These are phyloP conservation scores for Penicillium sp. DNA, from an alignment of 2,329 filamentous ascomycete genomes.

Conservation along the genomic window DNA sequence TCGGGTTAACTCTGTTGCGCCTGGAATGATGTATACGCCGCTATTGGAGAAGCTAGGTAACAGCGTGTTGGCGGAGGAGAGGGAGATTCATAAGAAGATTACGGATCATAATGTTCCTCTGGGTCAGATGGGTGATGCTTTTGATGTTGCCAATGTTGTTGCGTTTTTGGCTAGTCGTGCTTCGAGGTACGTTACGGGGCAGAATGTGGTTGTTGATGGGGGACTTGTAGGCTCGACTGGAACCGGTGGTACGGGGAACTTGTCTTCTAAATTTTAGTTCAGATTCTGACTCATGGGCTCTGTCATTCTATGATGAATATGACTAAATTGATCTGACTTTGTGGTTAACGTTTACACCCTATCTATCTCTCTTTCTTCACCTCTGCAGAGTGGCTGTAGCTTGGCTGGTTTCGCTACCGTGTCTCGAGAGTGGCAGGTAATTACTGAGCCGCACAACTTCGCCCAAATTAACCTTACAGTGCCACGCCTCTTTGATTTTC, in stretches of 20 bases:
- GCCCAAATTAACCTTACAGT: no score
- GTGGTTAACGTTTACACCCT: no score
- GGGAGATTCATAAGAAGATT: conserved; percentile 41
- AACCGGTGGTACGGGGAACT: not conserved
- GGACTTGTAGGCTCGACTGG: conserved; percentile 26
- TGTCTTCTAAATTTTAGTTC: not conserved
- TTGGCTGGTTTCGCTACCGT: no score
- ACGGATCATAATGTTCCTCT: conserved; percentile 49
- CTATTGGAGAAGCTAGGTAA: conserved; percentile 40
- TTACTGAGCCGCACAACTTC: no score
- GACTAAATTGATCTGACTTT: no score
- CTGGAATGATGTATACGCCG: conserved; percentile 59
- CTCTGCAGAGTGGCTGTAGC: no score
- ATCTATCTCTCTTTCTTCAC: no score
- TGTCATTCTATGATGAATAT: no score
- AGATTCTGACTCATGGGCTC: not conserved
- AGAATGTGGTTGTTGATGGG: conserved; percentile 54
- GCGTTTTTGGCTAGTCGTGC: conserved; percentile 61
- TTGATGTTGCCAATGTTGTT: conserved; percentile 60
- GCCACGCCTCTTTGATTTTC: no score
- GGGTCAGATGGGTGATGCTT: conserved; percentile 60
- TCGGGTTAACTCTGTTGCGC: conserved; percentile 56
- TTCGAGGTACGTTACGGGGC: conserved; percentile 62
- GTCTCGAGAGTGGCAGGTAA: no score
- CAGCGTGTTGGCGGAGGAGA: conserved; percentile 46